Evolutionary conservation across 805 yeast species (phyloP).

Genomic region (Hemisphaericaspora nanyangensis): DNA sequence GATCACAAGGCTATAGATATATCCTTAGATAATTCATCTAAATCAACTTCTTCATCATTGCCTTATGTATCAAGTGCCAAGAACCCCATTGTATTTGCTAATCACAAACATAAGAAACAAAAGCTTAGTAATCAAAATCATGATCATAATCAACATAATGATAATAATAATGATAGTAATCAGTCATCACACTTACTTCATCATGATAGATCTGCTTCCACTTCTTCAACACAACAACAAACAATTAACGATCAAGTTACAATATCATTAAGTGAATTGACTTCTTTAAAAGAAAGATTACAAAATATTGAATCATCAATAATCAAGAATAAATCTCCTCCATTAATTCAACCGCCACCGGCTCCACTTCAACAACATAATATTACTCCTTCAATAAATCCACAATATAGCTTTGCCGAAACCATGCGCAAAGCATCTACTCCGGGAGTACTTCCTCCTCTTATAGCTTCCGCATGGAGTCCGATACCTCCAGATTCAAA

Average conservation of each 20-base stretch:
- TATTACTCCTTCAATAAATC: too few species aligned
- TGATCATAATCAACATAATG: too few species aligned
- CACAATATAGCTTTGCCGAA: neutral
- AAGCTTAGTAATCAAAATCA: neutral
- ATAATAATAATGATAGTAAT: too few species aligned
- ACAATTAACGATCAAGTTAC: conserved; percentile 8
- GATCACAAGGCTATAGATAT: too few species aligned
- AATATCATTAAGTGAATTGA: conserved; percentile 13
- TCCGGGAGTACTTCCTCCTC: conserved; percentile 7
- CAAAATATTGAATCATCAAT: conserved; percentile 14
- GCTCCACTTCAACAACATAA: neutral
- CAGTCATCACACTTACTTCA: too few species aligned
- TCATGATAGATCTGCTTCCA: too few species aligned
- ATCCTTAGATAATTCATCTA: neutral
- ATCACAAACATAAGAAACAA: neutral
- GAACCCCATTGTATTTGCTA: conserved; percentile 14
- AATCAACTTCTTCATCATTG: neutral
- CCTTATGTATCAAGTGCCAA: conserved; percentile 19
- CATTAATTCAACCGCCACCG: neutral
- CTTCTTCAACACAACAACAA: too few species aligned
- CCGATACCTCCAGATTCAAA: conserved; percentile 1
- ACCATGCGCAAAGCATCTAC: conserved; percentile 1
- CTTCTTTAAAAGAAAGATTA: conserved; percentile 16
- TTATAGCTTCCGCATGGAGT: conserved; percentile 4
- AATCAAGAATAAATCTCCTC: neutral